A percentile compares a stretch with the other conserved stretches of the same genome.
Evolutionary conservation across 495 filamentous ascomycete genomes (phyloP).

Genomic region (Cenococcum geophilum): DNA sequence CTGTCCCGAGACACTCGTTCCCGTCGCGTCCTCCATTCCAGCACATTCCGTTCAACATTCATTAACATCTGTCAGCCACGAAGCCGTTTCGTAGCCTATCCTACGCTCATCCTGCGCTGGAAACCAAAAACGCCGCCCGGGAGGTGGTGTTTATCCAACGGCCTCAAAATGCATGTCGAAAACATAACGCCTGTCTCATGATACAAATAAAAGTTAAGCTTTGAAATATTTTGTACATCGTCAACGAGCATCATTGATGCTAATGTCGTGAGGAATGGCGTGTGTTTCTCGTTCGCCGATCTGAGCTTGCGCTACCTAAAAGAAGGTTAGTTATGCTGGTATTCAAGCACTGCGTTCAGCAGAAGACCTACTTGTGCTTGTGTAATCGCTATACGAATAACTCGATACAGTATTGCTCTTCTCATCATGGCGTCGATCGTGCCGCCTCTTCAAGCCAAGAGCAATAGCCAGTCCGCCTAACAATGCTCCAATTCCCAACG

Average conservation of each 20-base stretch:
- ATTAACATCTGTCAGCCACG: no score
- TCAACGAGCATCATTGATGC: neutral
- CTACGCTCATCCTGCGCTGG: no score
- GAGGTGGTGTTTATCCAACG: constrained; percentile 1
- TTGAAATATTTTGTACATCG: constrained; percentile 1
- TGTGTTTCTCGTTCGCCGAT: constrained; percentile 35
- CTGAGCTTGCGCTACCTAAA: constrained; percentile 39
- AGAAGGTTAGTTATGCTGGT: constrained; percentile 16
- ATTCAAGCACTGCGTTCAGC: neutral
- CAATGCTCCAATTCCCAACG: constrained; percentile 53
- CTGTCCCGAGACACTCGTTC: no score
- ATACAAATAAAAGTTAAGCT: constrained; percentile 5
- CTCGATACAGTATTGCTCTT: constrained; percentile 32
- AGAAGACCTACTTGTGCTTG: constrained; percentile 37
- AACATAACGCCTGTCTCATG: neutral
- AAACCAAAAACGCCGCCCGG: constrained; percentile 3
- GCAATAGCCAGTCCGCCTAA: constrained; percentile 62
- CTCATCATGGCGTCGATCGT: constrained; percentile 46
- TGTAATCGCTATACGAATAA: constrained; percentile 33
- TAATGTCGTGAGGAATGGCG: constrained; percentile 34
- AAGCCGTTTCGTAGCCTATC: no score
- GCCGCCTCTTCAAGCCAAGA: constrained; percentile 65
- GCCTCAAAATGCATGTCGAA: constrained; percentile 1
- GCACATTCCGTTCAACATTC: no score
- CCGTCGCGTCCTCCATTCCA: no score